These are phyloP conservation scores for Gymnopus androsaceus DNA, from an alignment of 1,284 basidiomycete species.

Conservation along the genomic window DNA sequence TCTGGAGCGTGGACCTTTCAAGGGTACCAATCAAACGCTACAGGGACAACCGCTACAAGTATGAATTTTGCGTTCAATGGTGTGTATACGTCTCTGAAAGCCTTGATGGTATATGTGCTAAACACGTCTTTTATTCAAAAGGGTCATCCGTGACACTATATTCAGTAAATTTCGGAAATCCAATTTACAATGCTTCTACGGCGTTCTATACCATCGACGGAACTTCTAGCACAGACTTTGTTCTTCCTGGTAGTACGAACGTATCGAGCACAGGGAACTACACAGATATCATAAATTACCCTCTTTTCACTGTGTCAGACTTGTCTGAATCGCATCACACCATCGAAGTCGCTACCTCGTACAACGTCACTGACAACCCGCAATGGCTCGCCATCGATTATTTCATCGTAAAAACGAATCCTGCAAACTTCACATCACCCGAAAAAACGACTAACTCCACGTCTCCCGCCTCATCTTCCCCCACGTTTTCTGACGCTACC, in stretches of 20 bases:
- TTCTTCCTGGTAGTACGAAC: conserved; percentile 1
- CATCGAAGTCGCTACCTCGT: conserved; percentile 1
- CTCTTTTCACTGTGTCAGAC: conserved; percentile 5
- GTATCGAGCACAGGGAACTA: not conserved
- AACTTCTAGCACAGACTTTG: not conserved
- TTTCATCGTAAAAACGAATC: conserved; percentile 7
- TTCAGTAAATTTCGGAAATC: not conserved
- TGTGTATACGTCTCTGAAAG: not conserved
- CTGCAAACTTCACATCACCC: not conserved
- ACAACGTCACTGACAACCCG: not conserved
- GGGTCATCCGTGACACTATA: conserved; percentile 2
- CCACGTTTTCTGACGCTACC: not conserved
- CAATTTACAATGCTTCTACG: not conserved
- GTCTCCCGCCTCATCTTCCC: not conserved
- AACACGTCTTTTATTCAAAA: not conserved
- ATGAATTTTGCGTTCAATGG: conserved; percentile 5
- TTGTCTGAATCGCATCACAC: not conserved
- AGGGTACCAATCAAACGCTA: not conserved
- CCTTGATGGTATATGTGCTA: not conserved
- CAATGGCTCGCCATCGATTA: conserved; percentile 6
- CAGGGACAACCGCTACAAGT: not conserved
- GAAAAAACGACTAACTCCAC: not conserved
- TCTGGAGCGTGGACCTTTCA: conserved; percentile 6
- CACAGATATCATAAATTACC: not conserved
- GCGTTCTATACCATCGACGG: conserved; percentile 9